Base-by-base conservation (phyloP, 1,139 yeast genomes). In the Candida labiduridarum region DNA sequence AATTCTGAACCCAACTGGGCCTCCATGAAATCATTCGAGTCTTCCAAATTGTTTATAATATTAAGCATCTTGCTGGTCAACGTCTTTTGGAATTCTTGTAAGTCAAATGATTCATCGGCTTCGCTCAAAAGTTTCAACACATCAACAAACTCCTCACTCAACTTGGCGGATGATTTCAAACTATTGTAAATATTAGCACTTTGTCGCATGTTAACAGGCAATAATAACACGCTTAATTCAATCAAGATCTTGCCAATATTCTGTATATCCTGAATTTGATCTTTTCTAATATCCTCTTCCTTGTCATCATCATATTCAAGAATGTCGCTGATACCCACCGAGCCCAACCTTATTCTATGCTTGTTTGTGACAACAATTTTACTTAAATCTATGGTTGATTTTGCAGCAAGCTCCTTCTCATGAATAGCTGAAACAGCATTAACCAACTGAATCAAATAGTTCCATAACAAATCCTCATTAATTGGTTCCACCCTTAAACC, bases 301-400 rank as follows among this genome's bases (percentile, higher is more conserved):
- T 31, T 36, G 29, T 48, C 47, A 6, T 41, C 44, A 44, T 49
- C 52, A 56, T 65, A 75, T 25, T 78, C 66, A 42, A 91, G 62
- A 12, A 92, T 81, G 66, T 91, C 97, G 56, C 79, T 72, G 16
- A 87, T 78, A 2, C 92, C 97, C 58, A 87, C 79, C 36, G 88
- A 82, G 12, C 89, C 81, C 22, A 94, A 63, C 52, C 94, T 80
- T 29, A 91, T 75, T 55, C 96, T 76, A 55, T 85, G 84, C 58
- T 85, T 85, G 55, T 75, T 77, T 0, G 96, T 87, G 3, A 89
- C 79, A 40, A 94, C 78, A 34, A 94, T 80, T 59, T 89, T 89
- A 45, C 84, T 79, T 52, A 87, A 76, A 53, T 86, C 84, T 15
- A 89, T 61, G 6, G 79, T 65, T 0, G 82, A 69, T 46, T 95